Percentiles rank a stretch among this genome's conserved stretches.
Evolutionary conservation across 2,329 filamentous ascomycete genomes (phyloP).

Genomic region (Colletotrichum euphorbiae): DNA sequence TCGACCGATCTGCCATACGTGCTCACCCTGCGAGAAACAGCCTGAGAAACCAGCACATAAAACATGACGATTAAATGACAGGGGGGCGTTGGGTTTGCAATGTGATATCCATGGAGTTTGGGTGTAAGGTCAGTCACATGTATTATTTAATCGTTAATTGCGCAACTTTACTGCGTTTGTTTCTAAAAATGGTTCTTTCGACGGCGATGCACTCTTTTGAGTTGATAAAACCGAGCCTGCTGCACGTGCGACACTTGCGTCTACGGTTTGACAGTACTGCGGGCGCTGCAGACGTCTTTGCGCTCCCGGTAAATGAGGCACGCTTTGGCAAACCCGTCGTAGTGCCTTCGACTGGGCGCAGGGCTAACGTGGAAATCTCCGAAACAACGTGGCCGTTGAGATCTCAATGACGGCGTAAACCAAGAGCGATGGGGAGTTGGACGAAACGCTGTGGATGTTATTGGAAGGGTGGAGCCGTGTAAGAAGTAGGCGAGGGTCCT

Average conservation of each 20-base stretch:
- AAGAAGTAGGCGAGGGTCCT: not conserved
- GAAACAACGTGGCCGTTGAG: constrained; percentile 8
- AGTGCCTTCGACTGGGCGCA: constrained; percentile 7
- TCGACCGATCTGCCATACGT: constrained; percentile 51
- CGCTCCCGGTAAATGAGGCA: not conserved
- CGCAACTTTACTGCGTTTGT: not conserved
- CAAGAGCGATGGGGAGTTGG: not conserved
- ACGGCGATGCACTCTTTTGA: not conserved
- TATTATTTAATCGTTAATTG: constrained; percentile 35
- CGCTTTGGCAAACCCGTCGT: constrained; percentile 27
- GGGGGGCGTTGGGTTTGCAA: constrained; percentile 13
- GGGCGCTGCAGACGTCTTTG: constrained; percentile 15
- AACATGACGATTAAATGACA: constrained; percentile 35
- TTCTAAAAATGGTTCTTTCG: not conserved
- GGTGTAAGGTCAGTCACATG: not conserved
- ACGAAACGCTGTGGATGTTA: no score
- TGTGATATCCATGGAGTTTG: constrained; percentile 39
- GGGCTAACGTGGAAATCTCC: constrained; percentile 11
- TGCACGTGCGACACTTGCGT: constrained; percentile 17
- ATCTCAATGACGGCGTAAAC: constrained; percentile 2
- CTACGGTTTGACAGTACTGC: not conserved
- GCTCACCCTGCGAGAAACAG: constrained; percentile 41
- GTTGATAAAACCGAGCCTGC: not conserved
- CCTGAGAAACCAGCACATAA: constrained; percentile 24
- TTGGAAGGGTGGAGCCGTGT: not conserved